Evolutionary conservation across 257 asterid genomes (phyloP).

Genomic region (Plectranthus barbatus): DNA sequence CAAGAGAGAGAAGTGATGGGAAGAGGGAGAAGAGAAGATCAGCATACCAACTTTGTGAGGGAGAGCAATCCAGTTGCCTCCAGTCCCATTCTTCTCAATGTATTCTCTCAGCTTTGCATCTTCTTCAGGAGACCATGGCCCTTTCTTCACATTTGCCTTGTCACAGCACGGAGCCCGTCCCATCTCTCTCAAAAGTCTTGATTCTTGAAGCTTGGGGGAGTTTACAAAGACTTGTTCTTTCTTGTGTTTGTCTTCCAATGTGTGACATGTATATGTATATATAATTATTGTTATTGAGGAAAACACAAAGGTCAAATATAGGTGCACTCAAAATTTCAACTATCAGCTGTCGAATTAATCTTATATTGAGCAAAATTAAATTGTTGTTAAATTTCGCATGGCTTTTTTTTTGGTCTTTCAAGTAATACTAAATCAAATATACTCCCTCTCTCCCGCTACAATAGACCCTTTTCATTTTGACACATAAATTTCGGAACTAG

Average conservation of each 20-base stretch:
- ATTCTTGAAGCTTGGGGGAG: conserved; percentile 6
- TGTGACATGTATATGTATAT: neutral
- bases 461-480: too few relatives aligned
- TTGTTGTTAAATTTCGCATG: too few relatives aligned
- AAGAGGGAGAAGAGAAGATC: too few relatives aligned
- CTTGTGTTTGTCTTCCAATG: neutral
- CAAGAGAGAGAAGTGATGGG: too few relatives aligned
- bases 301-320: conserved; percentile 47
- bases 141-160: conserved; percentile 79
- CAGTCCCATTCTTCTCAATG: conserved; percentile 64
- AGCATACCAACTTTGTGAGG: neutral
- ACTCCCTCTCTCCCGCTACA: too few relatives aligned
- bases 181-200: conserved; percentile 30
- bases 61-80: conserved; percentile 83
- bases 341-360: neutral
- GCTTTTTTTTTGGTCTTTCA: neutral
- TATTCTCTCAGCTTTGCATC: conserved; percentile 61
- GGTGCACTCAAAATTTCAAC: conserved; percentile 21
- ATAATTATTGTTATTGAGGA: conserved; percentile 4
- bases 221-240: conserved; percentile 24
- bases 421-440: conserved; percentile 18
- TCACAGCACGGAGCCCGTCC: conserved; percentile 94
- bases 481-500: too few relatives aligned
- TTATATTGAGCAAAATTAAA: neutral
- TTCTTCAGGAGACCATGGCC: conserved; percentile 95